phyloP scores from a whole-genome alignment of 306 rosid species.

The Citrullus amarus region DNA sequence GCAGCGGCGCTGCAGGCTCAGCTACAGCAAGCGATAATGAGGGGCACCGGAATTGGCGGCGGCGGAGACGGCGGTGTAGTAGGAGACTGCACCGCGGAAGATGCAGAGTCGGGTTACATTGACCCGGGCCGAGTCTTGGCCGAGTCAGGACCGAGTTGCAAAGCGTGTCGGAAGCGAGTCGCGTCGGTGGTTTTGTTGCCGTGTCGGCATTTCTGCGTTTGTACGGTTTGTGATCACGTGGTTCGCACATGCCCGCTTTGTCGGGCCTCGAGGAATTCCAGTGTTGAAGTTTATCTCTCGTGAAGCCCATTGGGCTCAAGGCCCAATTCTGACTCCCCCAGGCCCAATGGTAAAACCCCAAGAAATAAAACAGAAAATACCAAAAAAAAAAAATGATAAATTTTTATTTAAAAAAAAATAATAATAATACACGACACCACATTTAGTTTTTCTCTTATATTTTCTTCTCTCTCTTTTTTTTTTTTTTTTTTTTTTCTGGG shows the following conservation, averaged over 20 bases:
- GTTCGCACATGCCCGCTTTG: slow-evolving; percentile 72
- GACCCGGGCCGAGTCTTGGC: slow-evolving; percentile 51
- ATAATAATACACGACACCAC: neutral
- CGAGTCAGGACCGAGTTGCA: slow-evolving; percentile 45
- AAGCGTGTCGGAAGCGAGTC: slow-evolving; percentile 48
- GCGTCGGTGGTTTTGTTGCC: slow-evolving; percentile 75
- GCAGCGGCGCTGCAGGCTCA: slow-evolving; percentile 64
- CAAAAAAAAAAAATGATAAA: neutral
- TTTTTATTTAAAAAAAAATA: neutral
- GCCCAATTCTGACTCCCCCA: neutral
- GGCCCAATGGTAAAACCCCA: neutral
- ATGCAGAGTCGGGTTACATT: slow-evolving; percentile 66
- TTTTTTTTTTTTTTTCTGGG: neutral
- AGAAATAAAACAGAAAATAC: neutral
- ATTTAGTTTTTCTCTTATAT: neutral
- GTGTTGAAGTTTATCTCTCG: slow-evolving; percentile 55
- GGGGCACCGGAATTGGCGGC: slow-evolving; percentile 12
- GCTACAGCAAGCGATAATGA: slow-evolving; percentile 58
- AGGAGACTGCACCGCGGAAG: slow-evolving; percentile 48
- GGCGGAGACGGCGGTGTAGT: slow-evolving; percentile 18
- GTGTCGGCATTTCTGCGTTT: slow-evolving; percentile 74
- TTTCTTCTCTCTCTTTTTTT: neutral
- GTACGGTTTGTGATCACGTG: slow-evolving; percentile 51
- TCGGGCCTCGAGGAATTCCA: slow-evolving; percentile 48
- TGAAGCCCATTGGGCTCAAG: slow-evolving; percentile 24